Evolutionary conservation across 2,329 filamentous ascomycete genomes (phyloP), one percentile per base, ranked within the genome.

Genomic region (Chrysoporthe austroafricana): DNA sequence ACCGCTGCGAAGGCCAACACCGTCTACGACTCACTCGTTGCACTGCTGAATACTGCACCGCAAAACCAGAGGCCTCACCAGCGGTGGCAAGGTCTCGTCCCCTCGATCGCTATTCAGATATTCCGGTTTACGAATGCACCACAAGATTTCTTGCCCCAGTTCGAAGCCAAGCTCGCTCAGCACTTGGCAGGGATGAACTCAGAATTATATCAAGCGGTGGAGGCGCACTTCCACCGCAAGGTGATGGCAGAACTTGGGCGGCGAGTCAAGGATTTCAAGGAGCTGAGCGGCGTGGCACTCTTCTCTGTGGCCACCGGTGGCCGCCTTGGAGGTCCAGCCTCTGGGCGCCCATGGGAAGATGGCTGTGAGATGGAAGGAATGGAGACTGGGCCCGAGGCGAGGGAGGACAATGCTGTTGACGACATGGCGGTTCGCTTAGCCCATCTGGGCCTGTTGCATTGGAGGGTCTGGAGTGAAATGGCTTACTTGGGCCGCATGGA

Each of bases 401-500:
- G 84, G 56, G 85, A 86, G 62, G 85, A 88, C 61, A 82, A 80
- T 56, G 83, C 84, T 44, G 74, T 91, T 48, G 83, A 85, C 56
- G 90, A 93, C 68, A 87, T 97, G 77, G 88, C 92, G 0, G 90
- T 89, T 57, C 88, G 92, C 58, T 84, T 97, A 62, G 90, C 93
- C 6, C 95, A 97, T 75, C 88, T 97, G 57, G 89, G 92, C 16
- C 85, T 96, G 6, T 81, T 98, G 34, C 94, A 97, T 78, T 97
- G 94, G 94, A 87, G 92, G 61, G 91, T 97, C 3, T 98, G 94
- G 93, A 86, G 87, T 1, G 87, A 88, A 2, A 82, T 97, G 64
- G 88, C 91, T 14, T 97, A 97, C 76, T 71, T 80, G 16, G 78
- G 77, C 36, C 83, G 82, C 39, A 69, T 73, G 42, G 78, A 81